A percentile compares a stretch with the other conserved stretches of the same genome.
phyloP scores from a whole-genome alignment of 1,284 basidiomycete species.

The Tilletia caries region DNA sequence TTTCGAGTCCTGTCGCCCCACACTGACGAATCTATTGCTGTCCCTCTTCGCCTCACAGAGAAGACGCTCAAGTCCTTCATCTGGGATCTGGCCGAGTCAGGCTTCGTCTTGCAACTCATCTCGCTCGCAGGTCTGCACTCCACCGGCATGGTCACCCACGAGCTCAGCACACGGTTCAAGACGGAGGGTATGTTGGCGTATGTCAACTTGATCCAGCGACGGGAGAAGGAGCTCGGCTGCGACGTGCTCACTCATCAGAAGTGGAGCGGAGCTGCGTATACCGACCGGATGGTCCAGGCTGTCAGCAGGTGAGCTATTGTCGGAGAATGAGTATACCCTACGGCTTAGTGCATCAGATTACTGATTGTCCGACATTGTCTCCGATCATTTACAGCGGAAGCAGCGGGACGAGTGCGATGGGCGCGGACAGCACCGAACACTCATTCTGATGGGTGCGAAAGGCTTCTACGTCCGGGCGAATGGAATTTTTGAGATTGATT shows the following conservation, averaged over 20 bases:
- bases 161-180: slow-evolving; percentile 61
- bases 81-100: slow-evolving; percentile 48
- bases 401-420: slow-evolving; percentile 47
- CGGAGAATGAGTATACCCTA: too few species aligned
- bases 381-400: slow-evolving; percentile 26
- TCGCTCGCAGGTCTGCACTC: slow-evolving; percentile 52
- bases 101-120: slow-evolving; percentile 53
- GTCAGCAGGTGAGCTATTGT: slow-evolving; percentile 34
- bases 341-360: too few species aligned
- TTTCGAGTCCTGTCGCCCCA: neutral
- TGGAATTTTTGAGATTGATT: too few species aligned
- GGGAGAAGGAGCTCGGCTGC: slow-evolving; percentile 50
- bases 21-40: neutral
- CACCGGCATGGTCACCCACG: slow-evolving; percentile 41
- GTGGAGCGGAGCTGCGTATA: slow-evolving; percentile 50
- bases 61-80: slow-evolving; percentile 51
- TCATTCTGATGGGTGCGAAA: slow-evolving; percentile 23
- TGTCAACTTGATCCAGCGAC: slow-evolving; percentile 48
- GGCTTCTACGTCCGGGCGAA: too few species aligned
- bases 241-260: slow-evolving; percentile 52
- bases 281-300: slow-evolving; percentile 49
- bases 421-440: slow-evolving; percentile 41
- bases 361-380: neutral
- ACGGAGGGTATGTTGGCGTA: slow-evolving; percentile 56
- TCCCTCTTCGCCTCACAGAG: neutral